Percentiles rank a stretch among this genome's conserved stretches.
Conservation (phyloP, 805 yeast species). For the Saccharomycopsis olivae region DNA sequence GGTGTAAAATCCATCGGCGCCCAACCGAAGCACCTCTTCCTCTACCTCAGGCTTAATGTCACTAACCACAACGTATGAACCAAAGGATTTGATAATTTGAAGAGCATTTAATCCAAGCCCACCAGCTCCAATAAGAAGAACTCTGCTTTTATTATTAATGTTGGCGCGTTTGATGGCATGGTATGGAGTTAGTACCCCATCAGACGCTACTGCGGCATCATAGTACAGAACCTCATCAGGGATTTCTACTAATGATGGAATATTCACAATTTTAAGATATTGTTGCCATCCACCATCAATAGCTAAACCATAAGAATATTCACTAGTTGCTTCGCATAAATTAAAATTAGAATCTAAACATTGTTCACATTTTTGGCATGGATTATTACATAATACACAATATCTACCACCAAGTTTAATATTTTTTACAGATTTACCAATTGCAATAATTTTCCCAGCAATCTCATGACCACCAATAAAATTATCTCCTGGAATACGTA, state of each 20-base stretch:
- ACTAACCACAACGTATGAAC: slow-evolving; percentile 18
- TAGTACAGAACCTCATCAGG: slow-evolving; percentile 24
- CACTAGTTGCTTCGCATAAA: slow-evolving; percentile 23
- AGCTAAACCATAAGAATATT: slow-evolving; percentile 21
- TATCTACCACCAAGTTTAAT: slow-evolving; percentile 18
- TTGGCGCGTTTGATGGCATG: slow-evolving; percentile 25
- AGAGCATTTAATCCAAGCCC: slow-evolving; percentile 27
- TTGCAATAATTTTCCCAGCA: slow-evolving; percentile 22
- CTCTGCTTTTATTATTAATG: slow-evolving; percentile 21
- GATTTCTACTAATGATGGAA: slow-evolving; percentile 18
- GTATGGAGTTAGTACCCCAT: slow-evolving; percentile 26
- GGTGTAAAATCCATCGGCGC: slow-evolving; percentile 31
- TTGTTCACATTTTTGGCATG: slow-evolving; percentile 60
- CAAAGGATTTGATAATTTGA: slow-evolving; percentile 23
- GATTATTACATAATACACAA: slow-evolving; percentile 19
- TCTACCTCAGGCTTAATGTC: slow-evolving; percentile 24
- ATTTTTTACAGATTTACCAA: slow-evolving; percentile 8
- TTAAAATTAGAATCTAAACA: slow-evolving; percentile 99
- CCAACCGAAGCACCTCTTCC: slow-evolving; percentile 25
- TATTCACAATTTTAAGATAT: slow-evolving; percentile 18
- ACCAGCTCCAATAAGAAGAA: slow-evolving; percentile 26
- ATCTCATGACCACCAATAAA: slow-evolving; percentile 26
- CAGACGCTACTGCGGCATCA: slow-evolving; percentile 27
- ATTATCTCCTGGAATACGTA: slow-evolving; percentile 2
- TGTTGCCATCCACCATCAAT: slow-evolving; percentile 27